Evolutionary conservation across 257 asterid species (phyloP).

Genomic region (Capsicum rhomboideum): DNA sequence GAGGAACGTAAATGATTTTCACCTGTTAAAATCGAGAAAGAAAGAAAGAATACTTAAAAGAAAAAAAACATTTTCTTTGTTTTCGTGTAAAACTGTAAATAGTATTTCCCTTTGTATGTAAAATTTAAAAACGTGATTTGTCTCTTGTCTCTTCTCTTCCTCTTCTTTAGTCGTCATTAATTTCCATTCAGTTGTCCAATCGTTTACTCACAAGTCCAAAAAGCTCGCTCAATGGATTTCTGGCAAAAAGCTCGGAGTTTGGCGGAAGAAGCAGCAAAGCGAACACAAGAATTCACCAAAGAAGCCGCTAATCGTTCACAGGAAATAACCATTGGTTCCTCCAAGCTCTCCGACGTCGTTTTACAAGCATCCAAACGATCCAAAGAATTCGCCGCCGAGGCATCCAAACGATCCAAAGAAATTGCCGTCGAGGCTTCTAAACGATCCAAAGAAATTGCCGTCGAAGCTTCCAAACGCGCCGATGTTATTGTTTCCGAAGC

Average conservation of each 20-base stretch:
- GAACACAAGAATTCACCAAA: conserved; percentile 64
- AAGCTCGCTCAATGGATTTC: conserved; percentile 46
- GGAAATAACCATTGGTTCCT: conserved; percentile 51
- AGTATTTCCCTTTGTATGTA: too few species aligned
- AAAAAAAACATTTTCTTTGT: too few species aligned
- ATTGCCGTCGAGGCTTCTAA: conserved; percentile 63
- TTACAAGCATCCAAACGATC: conserved; percentile 2
- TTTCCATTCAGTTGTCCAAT: not conserved
- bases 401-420: conserved; percentile 32
- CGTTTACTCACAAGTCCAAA: not conserved
- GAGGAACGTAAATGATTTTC: too few species aligned
- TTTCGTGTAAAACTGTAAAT: too few species aligned
- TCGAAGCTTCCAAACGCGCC: conserved; percentile 74
- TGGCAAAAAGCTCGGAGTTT: conserved; percentile 79
- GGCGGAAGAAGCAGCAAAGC: conserved; percentile 87
- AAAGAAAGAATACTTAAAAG: too few species aligned
- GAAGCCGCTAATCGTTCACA: conserved; percentile 49
- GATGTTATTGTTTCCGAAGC: conserved; percentile 11
- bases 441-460: conserved; percentile 43
- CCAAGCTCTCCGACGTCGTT: conserved; percentile 67
- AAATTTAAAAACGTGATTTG: not conserved
- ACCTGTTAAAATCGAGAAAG: too few species aligned
- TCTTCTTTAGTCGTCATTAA: not conserved
- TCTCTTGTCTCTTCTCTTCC: not conserved
- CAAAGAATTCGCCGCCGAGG: conserved; percentile 18